phyloP scores from a whole-genome alignment of 2,329 filamentous ascomycete species.

The Fusarium hostae region DNA sequence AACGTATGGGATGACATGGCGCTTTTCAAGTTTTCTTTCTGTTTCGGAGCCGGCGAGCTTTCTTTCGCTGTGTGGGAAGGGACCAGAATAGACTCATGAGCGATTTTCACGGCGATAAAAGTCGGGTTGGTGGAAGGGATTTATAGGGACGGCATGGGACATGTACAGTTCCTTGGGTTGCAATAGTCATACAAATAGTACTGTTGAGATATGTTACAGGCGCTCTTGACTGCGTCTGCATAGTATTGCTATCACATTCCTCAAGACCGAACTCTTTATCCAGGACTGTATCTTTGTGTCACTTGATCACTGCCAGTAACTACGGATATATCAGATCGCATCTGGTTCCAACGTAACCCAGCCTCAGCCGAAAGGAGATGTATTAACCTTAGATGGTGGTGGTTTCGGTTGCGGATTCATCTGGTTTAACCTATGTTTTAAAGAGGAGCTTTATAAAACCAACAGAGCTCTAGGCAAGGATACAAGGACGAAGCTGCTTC shows the following conservation, averaged over 20 bases:
- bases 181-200: constrained; percentile 17
- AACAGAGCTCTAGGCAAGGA: not conserved
- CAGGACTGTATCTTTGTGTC: not conserved
- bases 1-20: constrained; percentile 25
- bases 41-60: constrained; percentile 39
- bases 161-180: constrained; percentile 29
- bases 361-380: constrained; percentile 2
- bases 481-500: not conserved
- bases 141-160: constrained; percentile 10
- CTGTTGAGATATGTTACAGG: constrained; percentile 5
- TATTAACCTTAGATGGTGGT: not conserved
- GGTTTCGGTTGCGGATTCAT: constrained; percentile 6
- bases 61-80: constrained; percentile 19
- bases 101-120: constrained; percentile 11
- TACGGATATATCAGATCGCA: not conserved
- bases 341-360: not conserved
- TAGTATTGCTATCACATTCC: not conserved
- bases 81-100: constrained; percentile 31
- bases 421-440: constrained; percentile 24
- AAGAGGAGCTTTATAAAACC: not conserved
- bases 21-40: constrained; percentile 25
- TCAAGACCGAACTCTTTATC: not conserved
- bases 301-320: not conserved
- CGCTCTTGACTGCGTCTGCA: not conserved
- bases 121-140: constrained; percentile 3